Conservation (phyloP, 257 asterid species). For the Solanum virginianum region DNA sequence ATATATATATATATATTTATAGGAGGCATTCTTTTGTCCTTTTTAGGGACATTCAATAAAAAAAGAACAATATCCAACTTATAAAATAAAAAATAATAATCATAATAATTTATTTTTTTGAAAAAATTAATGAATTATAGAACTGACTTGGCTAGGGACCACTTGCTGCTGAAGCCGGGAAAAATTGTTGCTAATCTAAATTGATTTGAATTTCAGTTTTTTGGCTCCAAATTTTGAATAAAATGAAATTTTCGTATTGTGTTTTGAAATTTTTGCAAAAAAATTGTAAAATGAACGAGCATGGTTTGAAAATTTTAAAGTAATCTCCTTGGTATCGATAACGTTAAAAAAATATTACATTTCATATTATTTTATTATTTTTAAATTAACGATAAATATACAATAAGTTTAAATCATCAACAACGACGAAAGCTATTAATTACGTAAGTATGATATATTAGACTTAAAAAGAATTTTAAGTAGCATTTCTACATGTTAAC, state of each 20-base stretch:
- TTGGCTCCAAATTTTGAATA: background rate
- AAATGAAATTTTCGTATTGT: background rate
- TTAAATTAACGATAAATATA: background rate
- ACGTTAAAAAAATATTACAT: background rate
- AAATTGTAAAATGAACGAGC: background rate
- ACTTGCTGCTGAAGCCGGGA: background rate
- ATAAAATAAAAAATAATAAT: background rate
- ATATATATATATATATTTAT: background rate
- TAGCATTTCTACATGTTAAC: background rate
- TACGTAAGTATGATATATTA: background rate
- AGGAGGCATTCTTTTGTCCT: background rate
- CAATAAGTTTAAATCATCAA: accelerated
- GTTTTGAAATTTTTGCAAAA: background rate
- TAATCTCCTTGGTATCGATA: background rate
- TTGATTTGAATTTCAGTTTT: background rate
- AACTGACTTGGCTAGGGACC: background rate
- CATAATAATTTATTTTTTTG: no score
- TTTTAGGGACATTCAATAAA: background rate
- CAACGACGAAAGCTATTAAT: background rate
- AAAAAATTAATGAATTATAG: background rate
- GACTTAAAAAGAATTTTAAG: background rate
- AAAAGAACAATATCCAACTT: background rate
- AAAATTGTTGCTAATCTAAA: background rate
- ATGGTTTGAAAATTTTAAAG: background rate
- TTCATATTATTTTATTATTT: background rate